Percentiles rank a stretch among this genome's conserved stretches.
phyloP scores from a whole-genome alignment of 306 rosid genomes.

The Ochetophila trinervis region DNA sequence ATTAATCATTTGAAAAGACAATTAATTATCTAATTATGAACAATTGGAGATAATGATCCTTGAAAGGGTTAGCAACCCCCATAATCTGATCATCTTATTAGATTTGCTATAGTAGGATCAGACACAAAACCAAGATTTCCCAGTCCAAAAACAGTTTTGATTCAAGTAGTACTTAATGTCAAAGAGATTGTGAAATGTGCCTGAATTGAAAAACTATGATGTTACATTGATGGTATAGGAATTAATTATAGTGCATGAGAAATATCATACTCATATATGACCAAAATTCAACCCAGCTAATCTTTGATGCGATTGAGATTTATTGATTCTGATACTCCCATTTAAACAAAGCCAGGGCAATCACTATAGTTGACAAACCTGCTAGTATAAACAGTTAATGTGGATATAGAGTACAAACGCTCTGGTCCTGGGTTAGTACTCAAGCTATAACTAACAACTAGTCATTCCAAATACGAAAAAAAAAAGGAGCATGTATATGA shows the following conservation, averaged over 20 bases:
- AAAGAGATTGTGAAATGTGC: conserved; percentile 30
- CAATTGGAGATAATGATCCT: conserved; percentile 6
- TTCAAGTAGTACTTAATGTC: conserved; percentile 17
- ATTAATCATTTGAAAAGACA: conserved; percentile 43
- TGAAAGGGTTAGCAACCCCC: not conserved
- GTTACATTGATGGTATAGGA: conserved; percentile 29
- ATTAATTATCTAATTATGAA: conserved; percentile 12
- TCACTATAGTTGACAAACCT: conserved; percentile 39
- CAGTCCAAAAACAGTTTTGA: conserved; percentile 8
- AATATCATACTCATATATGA: conserved; percentile 43
- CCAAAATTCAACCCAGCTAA: conserved; percentile 23
- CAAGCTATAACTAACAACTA: no score
- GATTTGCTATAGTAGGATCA: conserved; percentile 39
- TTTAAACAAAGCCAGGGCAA: conserved; percentile 19
- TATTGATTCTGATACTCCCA: conserved; percentile 34
- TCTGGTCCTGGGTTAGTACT: no score
- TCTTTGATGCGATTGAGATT: conserved; percentile 31
- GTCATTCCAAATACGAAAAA: no score
- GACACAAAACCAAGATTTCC: conserved; percentile 12
- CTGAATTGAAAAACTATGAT: conserved; percentile 16
- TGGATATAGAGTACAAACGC: no score
- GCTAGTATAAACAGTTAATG: no score
- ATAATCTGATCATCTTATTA: not conserved
- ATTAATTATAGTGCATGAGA: conserved; percentile 13
- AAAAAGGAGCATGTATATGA: no score